Evolutionary conservation across 768 basidiomycete species (phyloP).

Genomic region (Xerocomus spinulosus): DNA sequence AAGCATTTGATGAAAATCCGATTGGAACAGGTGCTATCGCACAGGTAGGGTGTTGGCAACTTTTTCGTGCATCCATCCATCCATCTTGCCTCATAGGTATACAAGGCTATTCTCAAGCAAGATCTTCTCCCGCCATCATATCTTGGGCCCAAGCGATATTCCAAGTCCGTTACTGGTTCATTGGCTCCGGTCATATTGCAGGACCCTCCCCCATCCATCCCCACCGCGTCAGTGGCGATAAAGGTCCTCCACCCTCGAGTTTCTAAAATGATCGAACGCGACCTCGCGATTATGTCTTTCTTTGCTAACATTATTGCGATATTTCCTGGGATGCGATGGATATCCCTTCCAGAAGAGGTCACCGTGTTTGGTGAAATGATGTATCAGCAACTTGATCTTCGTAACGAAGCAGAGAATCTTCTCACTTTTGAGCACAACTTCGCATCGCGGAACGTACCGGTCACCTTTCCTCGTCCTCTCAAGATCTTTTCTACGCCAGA

Average conservation of each 20-base stretch:
- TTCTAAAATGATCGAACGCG: slow-evolving; percentile 74
- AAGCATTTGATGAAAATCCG: slow-evolving; percentile 78
- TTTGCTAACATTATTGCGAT: slow-evolving; percentile 76
- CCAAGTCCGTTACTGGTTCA: slow-evolving; percentile 42
- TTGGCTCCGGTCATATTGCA: slow-evolving; percentile 46
- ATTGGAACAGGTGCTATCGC: slow-evolving; percentile 99
- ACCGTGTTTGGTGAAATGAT: slow-evolving; percentile 95
- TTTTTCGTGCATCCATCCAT: not conserved
- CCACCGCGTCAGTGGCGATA: slow-evolving; percentile 86
- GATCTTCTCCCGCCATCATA: slow-evolving; percentile 85
- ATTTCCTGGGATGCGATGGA: slow-evolving; percentile 93
- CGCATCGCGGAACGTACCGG: slow-evolving; percentile 66
- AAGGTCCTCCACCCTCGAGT: slow-evolving; percentile 93
- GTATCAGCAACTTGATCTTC: slow-evolving; percentile 88
- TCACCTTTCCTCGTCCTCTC: slow-evolving; percentile 88
- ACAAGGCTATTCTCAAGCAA: slow-evolving; percentile 78
- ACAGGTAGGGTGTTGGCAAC: slow-evolving; percentile 43
- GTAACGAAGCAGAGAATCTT: slow-evolving; percentile 87
- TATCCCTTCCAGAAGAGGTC: slow-evolving; percentile 94
- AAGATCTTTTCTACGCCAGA: slow-evolving; percentile 76
- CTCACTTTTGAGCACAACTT: slow-evolving; percentile 85
- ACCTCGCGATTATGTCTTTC: slow-evolving; percentile 92
- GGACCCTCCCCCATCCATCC: slow-evolving; percentile 66
- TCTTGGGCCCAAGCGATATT: slow-evolving; percentile 64
- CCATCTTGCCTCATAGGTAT: slow-evolving; percentile 51